Conservation (phyloP, 257 asterid genomes). For the Salvia miltiorrhiza region DNA sequence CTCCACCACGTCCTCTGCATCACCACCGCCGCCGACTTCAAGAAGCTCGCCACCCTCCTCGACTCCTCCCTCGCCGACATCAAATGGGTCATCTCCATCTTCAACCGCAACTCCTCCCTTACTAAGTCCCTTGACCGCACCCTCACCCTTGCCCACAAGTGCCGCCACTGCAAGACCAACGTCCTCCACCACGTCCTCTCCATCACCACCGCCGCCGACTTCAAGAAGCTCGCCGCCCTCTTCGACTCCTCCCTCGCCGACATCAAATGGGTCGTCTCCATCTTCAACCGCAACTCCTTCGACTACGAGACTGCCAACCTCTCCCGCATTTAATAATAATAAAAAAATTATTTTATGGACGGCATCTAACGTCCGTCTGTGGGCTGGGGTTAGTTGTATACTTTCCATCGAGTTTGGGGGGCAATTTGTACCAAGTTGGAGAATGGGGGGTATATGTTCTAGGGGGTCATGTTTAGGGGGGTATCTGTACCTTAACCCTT, state of each 20-base stretch:
- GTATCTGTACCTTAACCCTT: no score
- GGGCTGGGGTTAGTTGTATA: no score
- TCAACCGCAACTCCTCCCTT: constrained; percentile 29
- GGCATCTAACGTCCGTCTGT: no score
- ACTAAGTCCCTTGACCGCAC: constrained; percentile 36
- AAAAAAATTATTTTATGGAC: no score
- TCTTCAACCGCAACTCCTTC: constrained; percentile 28
- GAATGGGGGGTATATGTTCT: no score
- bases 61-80: constrained; percentile 42
- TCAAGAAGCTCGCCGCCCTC: constrained; percentile 31
- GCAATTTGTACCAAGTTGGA: no score
- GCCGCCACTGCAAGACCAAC: constrained; percentile 44
- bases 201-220: constrained; percentile 50
- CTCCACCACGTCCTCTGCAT: constrained; percentile 52
- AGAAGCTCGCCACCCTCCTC: constrained; percentile 29
- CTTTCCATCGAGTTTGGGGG: no score
- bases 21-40: constrained; percentile 50
- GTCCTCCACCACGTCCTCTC: constrained; percentile 54
- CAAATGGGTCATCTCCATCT: constrained; percentile 35
- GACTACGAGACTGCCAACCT: constrained; percentile 11
- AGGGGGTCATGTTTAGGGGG: no score
- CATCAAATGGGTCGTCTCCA: constrained; percentile 48
- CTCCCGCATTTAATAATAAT: no score
- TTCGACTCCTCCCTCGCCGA: no score
- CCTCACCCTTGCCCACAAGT: constrained; percentile 48